Evolutionary conservation across 352 stramenopile species (phyloP).

Genomic region (Phytopythium delawarense): DNA sequence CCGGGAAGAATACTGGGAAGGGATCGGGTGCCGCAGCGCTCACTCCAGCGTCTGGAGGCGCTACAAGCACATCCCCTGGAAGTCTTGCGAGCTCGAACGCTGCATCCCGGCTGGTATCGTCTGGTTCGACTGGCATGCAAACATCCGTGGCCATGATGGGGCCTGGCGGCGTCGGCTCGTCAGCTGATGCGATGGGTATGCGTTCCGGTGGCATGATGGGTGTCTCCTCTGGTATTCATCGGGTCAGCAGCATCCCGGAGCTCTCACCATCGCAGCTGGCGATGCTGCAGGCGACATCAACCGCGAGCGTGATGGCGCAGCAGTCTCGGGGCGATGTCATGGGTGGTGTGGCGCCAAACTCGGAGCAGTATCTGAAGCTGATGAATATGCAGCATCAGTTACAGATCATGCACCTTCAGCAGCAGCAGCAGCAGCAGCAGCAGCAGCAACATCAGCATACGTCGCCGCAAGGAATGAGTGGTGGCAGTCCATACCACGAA

Average conservation of each 20-base stretch:
- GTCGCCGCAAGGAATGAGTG: constrained; percentile 34
- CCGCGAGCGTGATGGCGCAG: constrained; percentile 10
- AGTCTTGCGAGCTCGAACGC: constrained; percentile 12
- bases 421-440: constrained; percentile 27
- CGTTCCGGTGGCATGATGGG: background rate
- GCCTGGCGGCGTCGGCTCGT: constrained; percentile 7
- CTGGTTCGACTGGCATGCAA: constrained; percentile 20
- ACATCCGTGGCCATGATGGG: constrained; percentile 11
- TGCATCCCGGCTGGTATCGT: constrained; percentile 12
- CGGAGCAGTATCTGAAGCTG: constrained; percentile 79
- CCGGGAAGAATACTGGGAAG: background rate
- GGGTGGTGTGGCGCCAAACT: constrained; percentile 38
- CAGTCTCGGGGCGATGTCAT: constrained; percentile 40
- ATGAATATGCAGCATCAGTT: constrained; percentile 86
- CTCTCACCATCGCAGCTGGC: constrained; percentile 35
- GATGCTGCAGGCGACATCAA: constrained; percentile 17
- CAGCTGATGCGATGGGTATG: background rate
- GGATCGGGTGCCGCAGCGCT: background rate
- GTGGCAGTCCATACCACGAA: constrained; percentile 42
- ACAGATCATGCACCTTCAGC: constrained; percentile 82
- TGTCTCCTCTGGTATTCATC: background rate
- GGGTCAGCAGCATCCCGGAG: constrained; percentile 18
- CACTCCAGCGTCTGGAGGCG: background rate
- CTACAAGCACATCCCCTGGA: constrained; percentile 12
- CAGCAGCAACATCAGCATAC: constrained; percentile 14